Evolutionary conservation across 2,329 filamentous ascomycete genomes (phyloP), one percentile per base, ranked within the genome.

Genomic region (Aureobasidium sp.): DNA sequence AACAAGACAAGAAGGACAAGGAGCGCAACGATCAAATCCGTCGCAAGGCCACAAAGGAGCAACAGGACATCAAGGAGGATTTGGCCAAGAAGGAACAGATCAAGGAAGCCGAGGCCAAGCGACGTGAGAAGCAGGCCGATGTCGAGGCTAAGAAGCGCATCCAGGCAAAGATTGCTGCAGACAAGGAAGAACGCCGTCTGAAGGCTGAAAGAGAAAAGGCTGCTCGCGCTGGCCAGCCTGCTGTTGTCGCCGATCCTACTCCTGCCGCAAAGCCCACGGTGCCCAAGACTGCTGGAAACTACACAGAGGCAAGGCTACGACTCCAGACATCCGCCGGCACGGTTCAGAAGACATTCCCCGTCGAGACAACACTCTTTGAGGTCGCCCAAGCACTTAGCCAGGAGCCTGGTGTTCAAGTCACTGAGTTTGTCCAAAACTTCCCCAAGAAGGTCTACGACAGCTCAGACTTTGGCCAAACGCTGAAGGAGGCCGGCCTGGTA

Each of bases 311-410:
- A 13, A 83, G 94, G 29, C 75, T 99, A 63, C 82, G 92, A 62
- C 77, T 99, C 42, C 91, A 96, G 74, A 92, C 88, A 0, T 72
- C 84, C 0, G 78, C 77, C 19, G 90, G 90, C 15, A 92, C 88
- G 63, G 78, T 96, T 58, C 85, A 87, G 76, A 97, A 96, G 81
- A 93, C 88, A 0, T 85, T 95, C 65, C 86, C 90, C 0, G 91
- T 89, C 6, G 90, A 95, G 61, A 95, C 91, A 3, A 97, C 94
- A 0, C 77, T 99, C 11, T 96, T 96, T 68, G 93, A 99, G 75
- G 86, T 99, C 54, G 91, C 89, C 0, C 84, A 92, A 67, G 82
- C 86, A 61, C 71, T 99, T 25, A 78, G 84, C 70, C 74, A 82
- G 53, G 90, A 96, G 64, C 85, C 83, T 53, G 90, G 88, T 0